Evolutionary conservation across 371 early-diverging fungal species (phyloP).

Genomic region (Blakeslea trispora): DNA sequence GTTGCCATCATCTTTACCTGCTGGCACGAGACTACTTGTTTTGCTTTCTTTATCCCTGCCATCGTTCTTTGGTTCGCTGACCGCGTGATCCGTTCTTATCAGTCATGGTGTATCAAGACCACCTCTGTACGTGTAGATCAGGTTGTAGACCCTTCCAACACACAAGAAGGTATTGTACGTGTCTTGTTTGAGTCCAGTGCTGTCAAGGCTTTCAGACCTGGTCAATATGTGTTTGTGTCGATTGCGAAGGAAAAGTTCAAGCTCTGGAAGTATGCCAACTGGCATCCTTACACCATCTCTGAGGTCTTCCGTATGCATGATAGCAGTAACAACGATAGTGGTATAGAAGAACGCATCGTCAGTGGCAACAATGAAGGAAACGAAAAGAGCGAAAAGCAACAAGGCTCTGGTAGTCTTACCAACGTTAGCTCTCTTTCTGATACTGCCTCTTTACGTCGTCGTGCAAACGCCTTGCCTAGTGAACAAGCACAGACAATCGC

Average conservation of each 20-base stretch:
- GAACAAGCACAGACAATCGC: slow-evolving; percentile 22
- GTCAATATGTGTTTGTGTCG: slow-evolving; percentile 48
- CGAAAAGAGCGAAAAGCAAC: slow-evolving; percentile 4
- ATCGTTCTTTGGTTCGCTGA: slow-evolving; percentile 43
- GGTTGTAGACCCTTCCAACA: slow-evolving; percentile 19
- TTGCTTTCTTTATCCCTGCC: slow-evolving; percentile 45
- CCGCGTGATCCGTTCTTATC: slow-evolving; percentile 42
- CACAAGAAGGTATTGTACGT: slow-evolving; percentile 38
- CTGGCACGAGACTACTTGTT: slow-evolving; percentile 43
- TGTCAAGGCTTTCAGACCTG: slow-evolving; percentile 34
- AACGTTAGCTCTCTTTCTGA: slow-evolving; percentile 17
- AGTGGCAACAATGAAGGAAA: slow-evolving; percentile 2
- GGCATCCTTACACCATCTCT: slow-evolving; percentile 52
- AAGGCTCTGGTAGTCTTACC: slow-evolving; percentile 6
- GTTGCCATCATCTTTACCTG: slow-evolving; percentile 38
- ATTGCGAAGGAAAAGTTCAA: slow-evolving; percentile 27
- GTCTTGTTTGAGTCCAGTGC: slow-evolving; percentile 41
- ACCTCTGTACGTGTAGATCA: slow-evolving; percentile 27
- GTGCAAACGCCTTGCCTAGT: slow-evolving; percentile 8
- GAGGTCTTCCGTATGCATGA: slow-evolving; percentile 12
- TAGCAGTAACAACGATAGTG: neutral
- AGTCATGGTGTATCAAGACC: slow-evolving; percentile 37
- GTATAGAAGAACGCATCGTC: neutral
- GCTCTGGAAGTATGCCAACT: slow-evolving; percentile 34
- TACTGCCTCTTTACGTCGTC: slow-evolving; percentile 23